Base-by-base conservation (phyloP, 768 basidiomycete species). In the Baorangia bicolor region DNA sequence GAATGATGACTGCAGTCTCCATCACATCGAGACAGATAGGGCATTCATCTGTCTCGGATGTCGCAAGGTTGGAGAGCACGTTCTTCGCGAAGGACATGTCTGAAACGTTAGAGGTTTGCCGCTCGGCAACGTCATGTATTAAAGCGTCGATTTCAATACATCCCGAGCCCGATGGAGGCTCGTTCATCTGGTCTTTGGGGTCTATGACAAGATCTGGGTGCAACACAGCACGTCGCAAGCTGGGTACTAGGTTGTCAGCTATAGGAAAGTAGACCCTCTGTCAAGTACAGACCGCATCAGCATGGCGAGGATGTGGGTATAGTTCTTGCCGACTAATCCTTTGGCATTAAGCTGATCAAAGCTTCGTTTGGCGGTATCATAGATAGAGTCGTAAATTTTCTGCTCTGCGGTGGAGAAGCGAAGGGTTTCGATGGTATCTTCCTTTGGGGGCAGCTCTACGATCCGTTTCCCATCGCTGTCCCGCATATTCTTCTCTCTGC, bases 401-500 rank as follows among this genome's bases (percentile, higher is more conserved):
- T 87, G 78, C 71, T 98, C 96, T 7, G 88, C 65, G 2, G 83
- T 74, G 0, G 90, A 86, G 66, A 98, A 94, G 58, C 84, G 85
- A n/a, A 98, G 81, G 1, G 75, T 78, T 63, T 93, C 89, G 12
- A 92, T 73, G 8, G 73, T 46, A 34, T 88, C 91, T 74, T 92
- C 87, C 73, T 98, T 98, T 0, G 83, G 75, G 0, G 95, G 95
- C 6, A 98, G 75, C 40, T 94, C 85, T 1, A 98, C 92, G 43
- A 98, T 97, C 49, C 78, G 83, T 51, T 90, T 88, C 10, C 96
- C 96, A 61, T 93, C 84, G 34, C 73, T 77, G 72, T 95, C 95
- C 35, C 83, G 83, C 92, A 94, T 96, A 50, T 83, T 87, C 77
- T 98, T 98, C 72, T 98, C 95, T 59, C 96, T 82, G 14, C 96